Conservation (phyloP, 1,284 basidiomycete species). For the Apiotrichum siamense region DNA sequence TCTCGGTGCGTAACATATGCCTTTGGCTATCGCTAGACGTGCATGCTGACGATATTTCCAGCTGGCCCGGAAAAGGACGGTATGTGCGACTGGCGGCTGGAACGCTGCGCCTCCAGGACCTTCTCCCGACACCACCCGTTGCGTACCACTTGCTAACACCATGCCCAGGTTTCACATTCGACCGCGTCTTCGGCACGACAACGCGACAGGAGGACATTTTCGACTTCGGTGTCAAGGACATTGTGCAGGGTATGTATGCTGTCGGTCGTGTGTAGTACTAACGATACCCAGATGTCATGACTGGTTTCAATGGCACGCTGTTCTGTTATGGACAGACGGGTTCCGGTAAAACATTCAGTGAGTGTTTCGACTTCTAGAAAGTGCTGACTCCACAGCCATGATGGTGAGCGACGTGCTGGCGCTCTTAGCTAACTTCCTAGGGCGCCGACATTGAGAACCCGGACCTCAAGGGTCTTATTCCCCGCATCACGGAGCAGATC, state of each 20-base stretch:
- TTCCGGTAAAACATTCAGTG: slow-evolving; percentile 81
- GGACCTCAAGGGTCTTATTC: slow-evolving; percentile 91
- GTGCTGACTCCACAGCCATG: slow-evolving; percentile 56
- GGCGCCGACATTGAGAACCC: slow-evolving; percentile 93
- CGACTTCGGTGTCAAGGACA: slow-evolving; percentile 94
- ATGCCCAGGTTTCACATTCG: slow-evolving; percentile 87
- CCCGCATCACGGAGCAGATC: slow-evolving; percentile 97
- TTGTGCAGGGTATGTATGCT: slow-evolving; percentile 37
- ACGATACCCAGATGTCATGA: slow-evolving; percentile 75
- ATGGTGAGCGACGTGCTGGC: slow-evolving; percentile 58
- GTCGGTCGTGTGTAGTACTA: not conserved
- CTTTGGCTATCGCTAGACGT: no score
- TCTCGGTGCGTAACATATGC: slow-evolving; percentile 58
- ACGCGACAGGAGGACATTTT: slow-evolving; percentile 93
- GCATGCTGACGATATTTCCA: slow-evolving; percentile 15
- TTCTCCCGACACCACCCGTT: no score
- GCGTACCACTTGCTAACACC: no score
- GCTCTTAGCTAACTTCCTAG: slow-evolving; percentile 49
- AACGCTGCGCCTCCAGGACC: no score
- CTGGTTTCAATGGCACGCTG: slow-evolving; percentile 97
- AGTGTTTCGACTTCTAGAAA: slow-evolving; percentile 13
- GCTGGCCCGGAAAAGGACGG: slow-evolving; percentile 48
- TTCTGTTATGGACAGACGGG: slow-evolving; percentile 99
- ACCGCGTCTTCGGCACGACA: slow-evolving; percentile 90
- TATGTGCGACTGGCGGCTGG: slow-evolving; percentile 12